Evolutionary conservation across 2,329 filamentous ascomycete genomes (phyloP).

Genomic region (Plenodomus tracheiphilus): DNA sequence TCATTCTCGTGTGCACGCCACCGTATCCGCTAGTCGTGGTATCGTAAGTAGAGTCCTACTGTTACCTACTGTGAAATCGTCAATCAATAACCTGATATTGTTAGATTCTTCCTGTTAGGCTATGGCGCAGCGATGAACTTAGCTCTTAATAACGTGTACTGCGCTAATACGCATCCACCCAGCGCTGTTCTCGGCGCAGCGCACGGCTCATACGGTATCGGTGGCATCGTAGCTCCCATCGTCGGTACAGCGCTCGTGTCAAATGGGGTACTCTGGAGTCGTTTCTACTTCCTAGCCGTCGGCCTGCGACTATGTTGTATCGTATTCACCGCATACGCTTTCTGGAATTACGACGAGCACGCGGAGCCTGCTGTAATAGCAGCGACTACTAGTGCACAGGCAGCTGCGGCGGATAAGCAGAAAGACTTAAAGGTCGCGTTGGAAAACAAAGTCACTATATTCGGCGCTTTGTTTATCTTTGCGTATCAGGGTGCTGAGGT

Average conservation of each 20-base stretch:
- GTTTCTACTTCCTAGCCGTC: constrained; percentile 72
- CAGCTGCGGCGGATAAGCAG: constrained; percentile 43
- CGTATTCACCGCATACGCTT: constrained; percentile 66
- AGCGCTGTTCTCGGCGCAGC: constrained; percentile 61
- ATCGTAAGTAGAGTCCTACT: no score
- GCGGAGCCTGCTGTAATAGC: constrained; percentile 51
- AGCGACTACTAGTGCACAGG: constrained; percentile 47
- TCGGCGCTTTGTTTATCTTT: constrained; percentile 82
- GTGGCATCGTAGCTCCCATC: constrained; percentile 65
- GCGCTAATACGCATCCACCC: constrained; percentile 56
- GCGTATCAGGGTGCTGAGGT: constrained; percentile 86
- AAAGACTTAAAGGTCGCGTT: constrained; percentile 56
- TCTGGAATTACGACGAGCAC: constrained; percentile 65
- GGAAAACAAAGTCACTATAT: constrained; percentile 63
- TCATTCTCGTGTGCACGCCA: constrained; percentile 67
- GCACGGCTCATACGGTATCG: constrained; percentile 64
- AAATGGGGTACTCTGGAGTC: constrained; percentile 64
- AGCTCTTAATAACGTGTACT: constrained; percentile 61
- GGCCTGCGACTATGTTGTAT: constrained; percentile 61
- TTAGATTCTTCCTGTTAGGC: constrained; percentile 69
- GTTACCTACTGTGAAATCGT: no score
- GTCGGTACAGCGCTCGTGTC: constrained; percentile 75
- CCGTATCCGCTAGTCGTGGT: constrained; percentile 70
- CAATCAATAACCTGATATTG: no score
- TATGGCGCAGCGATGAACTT: constrained; percentile 56